Base-by-base conservation (phyloP, 805 yeast species). In the Starmerella khaoyaiensis region DNA sequence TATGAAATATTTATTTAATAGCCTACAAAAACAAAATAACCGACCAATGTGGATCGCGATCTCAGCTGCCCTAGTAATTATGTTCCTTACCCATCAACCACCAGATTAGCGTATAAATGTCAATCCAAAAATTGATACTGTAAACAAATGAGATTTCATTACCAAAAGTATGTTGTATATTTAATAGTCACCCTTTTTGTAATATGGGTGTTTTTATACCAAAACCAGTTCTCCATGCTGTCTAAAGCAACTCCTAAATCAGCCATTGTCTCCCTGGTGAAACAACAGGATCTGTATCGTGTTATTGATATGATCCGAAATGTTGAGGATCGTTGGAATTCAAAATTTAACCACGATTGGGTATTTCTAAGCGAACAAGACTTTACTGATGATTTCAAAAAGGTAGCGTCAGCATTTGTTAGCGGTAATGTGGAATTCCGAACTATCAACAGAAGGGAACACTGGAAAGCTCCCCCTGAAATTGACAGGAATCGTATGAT, bases 341-440 rank as follows among this genome's bases (percentile, higher is more conserved):
- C 86, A 50, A 83, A 94, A 94, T 90, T 68, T 57, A 71, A 79
- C 47, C 90, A 90, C 55, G 96, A 95, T 0, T 90, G 93, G 76
- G 77, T 82, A 1, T 82, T 90, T 49, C 58, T 90, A 15, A 87
- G 86, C 54, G 82, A 87, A 56, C 84, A 71, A 41, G 74, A 72
- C 14, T 86, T 87, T 51, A 63, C 67, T 17, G 69, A 69, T 2
- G 69, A 73, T 15, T 90, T 90, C 57, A 72, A 69, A 49, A 50
- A 49, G 2, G 59, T 64, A 1, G 76, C 83, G 0, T 35, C 47
- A 11, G 54, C 64, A 29, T 60, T 70, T 36, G 77, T 90, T 4
- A 61, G 65, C 8, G 72, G 86, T 0, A 55, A 65, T 16, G 76
- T 78, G 10, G 71, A 74, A 48, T 90, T 86, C 62, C 96, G 94